Evolutionary conservation across 2,329 filamentous ascomycete species (phyloP), one percentile per base, ranked within the genome.

Genomic region (Aschersonia sp.): DNA sequence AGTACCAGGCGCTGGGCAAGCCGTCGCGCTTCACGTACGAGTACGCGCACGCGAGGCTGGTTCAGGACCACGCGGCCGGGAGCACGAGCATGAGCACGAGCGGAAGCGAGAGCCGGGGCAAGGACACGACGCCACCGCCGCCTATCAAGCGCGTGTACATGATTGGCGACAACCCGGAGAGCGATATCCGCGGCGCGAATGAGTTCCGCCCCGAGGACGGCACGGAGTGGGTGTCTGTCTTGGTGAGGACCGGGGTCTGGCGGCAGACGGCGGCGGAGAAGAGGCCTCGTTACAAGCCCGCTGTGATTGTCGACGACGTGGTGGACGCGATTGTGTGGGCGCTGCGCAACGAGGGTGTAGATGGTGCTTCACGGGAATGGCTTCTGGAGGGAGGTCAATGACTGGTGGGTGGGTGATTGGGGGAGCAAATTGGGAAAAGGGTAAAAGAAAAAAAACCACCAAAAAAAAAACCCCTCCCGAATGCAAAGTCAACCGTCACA

Each of bases 101-200:
- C 33, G 41, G 22, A 22, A 22, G 22, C 22, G 22, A 22, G 22
- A 22, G 51, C 54, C 12, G 48, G 54, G 12, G 46, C 14, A 33
- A 52, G 22, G 52, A 52, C 32, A 55, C 42, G 66, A 67, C 50
- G 79, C 85, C 60, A 71, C 83, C 22, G 72, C 40, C 74, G n/a
- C 14, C 14, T 14, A 64, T 95, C 48, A 71, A 73, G 57, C 76
- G 74, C 42, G 88, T 97, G 9, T 97, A 94, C 65, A 97, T 97
- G 90, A 78, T 97, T 42, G 92, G 92, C 5, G 85, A 90, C 59
- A 90, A 90, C 58, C 85, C 85, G 5, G 87, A 87, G 59, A 92
- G 85, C 55, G 92, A 98, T 62, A 95, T 98, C 54, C 71, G 78
- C 5, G 92, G 92, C 5, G 89, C 87, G 22, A 94, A 94, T 60